Evolutionary conservation across 371 early-diverging fungal genomes (phyloP), one percentile per base, ranked within the genome.

Genomic region (Mucor indicus): DNA sequence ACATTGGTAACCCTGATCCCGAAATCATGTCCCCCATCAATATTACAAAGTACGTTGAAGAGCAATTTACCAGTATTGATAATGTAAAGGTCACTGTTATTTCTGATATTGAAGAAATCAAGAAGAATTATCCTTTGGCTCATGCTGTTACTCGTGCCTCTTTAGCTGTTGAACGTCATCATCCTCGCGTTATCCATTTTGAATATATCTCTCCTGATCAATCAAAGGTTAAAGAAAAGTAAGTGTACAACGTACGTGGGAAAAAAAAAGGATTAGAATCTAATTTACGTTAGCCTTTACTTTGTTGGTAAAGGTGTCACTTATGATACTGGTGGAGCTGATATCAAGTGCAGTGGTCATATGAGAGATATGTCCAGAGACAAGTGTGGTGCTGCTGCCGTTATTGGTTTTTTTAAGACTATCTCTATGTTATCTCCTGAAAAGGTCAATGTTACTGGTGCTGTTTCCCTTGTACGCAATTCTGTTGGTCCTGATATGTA

Each of bases 281-380:
- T 17, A 27, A 9, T 13, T 33, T 33, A 13, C 5, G 35, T 33
- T 67, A 86, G 86, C 59, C 63, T 92, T 15, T 93, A 83, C 72
- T 80, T 94, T 59, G 86, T 92, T 16, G 94, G 94, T 32, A 94
- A 94, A 67, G 94, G 94, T 57, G 90, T 93, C 7, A 91, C 91
- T 16, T 93, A 85, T 57, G 93, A 93, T 57, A 92, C 92, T 22
- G 94, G 94, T 41, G 94, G 94, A 67, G 86, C 89, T 44, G 88
- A 91, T 62, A 75, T 94, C 54, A 94, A 94, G 70, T 74, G 79
- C 42, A 83, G 86, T 39, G 93, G 90, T 38, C 71, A 76, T 44
- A 93, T 93, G 93, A 77, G 91, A 43, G 76, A 59, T 40, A 94
- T 94, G 94, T 87, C 88, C 31, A 84, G 89, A 57, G 94, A 94